Evolutionary conservation across 345 rosid species (phyloP).

Genomic region (Atalantia buxifolia): DNA sequence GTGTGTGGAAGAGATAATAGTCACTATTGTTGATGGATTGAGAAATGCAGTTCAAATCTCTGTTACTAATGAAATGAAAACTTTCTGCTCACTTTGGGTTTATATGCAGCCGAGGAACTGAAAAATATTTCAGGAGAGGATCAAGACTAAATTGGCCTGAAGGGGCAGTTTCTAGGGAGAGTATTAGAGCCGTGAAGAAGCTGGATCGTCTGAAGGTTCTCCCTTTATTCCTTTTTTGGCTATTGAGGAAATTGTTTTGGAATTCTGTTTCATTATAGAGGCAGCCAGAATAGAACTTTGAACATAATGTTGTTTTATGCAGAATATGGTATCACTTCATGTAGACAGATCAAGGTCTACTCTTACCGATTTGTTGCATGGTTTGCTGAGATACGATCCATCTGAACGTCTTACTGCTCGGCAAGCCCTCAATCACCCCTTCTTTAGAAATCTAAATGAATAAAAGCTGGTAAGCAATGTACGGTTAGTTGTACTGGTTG

Average conservation of each 20-base stretch:
- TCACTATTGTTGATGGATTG: neutral
- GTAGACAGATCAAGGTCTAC: slow-evolving; percentile 42
- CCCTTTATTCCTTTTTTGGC: neutral
- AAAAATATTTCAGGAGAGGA: slow-evolving; percentile 68
- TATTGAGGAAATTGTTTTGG: neutral
- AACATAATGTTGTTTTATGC: slow-evolving; percentile 12
- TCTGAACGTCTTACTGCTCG: slow-evolving; percentile 67
- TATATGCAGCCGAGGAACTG: slow-evolving; percentile 55
- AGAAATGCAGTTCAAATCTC: neutral
- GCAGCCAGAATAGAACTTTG: neutral
- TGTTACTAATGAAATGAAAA: neutral
- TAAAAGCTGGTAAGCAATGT: neutral
- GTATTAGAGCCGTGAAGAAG: slow-evolving; percentile 79
- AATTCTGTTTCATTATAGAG: neutral
- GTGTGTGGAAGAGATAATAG: neutral
- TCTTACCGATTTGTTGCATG: slow-evolving; percentile 51
- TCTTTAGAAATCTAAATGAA: slow-evolving; percentile 41
- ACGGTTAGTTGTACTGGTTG: neutral
- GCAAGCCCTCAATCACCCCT: slow-evolving; percentile 70
- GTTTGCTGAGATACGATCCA: slow-evolving; percentile 65
- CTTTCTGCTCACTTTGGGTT: neutral
- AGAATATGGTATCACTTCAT: slow-evolving; percentile 55
- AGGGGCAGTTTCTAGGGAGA: slow-evolving; percentile 77
- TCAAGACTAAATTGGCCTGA: slow-evolving; percentile 78
- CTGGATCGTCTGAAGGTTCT: slow-evolving; percentile 58